These are phyloP conservation scores for Acacia concinna DNA, from an alignment of 331 rosid genomes.

Conservation along the genomic window DNA sequence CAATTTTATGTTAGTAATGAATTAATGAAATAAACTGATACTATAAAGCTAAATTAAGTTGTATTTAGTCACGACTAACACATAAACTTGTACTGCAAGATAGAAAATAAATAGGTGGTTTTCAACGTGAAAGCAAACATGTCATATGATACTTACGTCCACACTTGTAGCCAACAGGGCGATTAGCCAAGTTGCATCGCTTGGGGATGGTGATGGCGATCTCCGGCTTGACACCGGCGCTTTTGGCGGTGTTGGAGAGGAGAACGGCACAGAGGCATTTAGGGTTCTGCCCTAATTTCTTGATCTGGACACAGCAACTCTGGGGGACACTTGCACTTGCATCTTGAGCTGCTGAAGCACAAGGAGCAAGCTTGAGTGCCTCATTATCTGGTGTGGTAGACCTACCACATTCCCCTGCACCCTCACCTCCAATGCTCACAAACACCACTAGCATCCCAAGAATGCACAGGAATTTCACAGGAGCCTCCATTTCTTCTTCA, in stretches of 20 bases:
- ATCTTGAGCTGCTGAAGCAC: conserved; percentile 57
- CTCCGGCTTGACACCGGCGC: conserved; percentile 42
- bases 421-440: conserved; percentile 33
- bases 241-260: conserved; percentile 55
- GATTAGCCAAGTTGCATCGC: conserved; percentile 62
- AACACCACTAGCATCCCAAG: conserved; percentile 40
- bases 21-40: not conserved
- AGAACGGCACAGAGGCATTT: conserved; percentile 60
- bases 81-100: not conserved
- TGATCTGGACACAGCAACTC: conserved; percentile 52
- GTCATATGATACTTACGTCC: conserved; percentile 53
- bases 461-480: conserved; percentile 40
- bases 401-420: conserved; percentile 61
- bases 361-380: conserved; percentile 61
- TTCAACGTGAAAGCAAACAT: not conserved
- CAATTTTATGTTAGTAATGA: conserved; percentile 6
- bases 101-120: not conserved
- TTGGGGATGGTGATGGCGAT: conserved; percentile 66
- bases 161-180: conserved; percentile 73
- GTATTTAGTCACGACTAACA: not conserved
- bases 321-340: conserved; percentile 48
- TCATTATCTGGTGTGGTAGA: conserved; percentile 47
- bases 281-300: conserved; percentile 51
- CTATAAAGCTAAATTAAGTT: not conserved
- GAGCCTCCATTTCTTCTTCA: conserved; percentile 46